These are phyloP conservation scores for Pythium dissotocum DNA, from an alignment of 352 stramenopile genomes.

Conservation along the genomic window DNA sequence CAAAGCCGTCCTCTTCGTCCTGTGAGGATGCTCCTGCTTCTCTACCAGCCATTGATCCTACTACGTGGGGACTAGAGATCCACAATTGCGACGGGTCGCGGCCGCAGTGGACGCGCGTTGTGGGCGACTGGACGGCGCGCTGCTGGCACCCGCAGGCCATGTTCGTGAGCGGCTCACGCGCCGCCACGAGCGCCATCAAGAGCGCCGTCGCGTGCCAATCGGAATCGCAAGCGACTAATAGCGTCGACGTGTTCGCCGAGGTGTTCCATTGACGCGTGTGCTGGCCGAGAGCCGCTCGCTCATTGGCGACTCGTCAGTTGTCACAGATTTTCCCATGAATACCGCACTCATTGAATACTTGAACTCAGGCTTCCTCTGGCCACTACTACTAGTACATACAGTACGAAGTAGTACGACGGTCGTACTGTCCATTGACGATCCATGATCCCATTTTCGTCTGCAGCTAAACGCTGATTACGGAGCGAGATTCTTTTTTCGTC, in stretches of 20 bases:
- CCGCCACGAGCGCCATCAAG: constrained; percentile 34
- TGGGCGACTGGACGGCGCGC: constrained; percentile 6
- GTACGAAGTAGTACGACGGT: not conserved
- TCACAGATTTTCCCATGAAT: not conserved
- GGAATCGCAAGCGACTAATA: not conserved
- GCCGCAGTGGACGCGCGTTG: constrained; percentile 16
- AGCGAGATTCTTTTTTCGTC: not conserved
- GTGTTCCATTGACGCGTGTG: constrained; percentile 24
- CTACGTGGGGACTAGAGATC: constrained; percentile 7
- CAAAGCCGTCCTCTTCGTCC: not conserved
- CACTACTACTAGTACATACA: too few relatives aligned
- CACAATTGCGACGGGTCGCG: constrained; percentile 1
- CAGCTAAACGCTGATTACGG: not conserved
- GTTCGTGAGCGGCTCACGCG: constrained; percentile 31
- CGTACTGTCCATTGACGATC: not conserved
- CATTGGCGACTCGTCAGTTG: not conserved
- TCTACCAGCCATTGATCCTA: not conserved
- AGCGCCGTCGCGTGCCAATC: constrained; percentile 12
- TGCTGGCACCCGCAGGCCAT: constrained; percentile 10
- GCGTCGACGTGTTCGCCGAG: constrained; percentile 36
- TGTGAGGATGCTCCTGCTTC: not conserved
- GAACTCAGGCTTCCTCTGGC: too few relatives aligned
- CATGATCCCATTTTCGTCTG: not conserved
- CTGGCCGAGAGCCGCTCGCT: not conserved
- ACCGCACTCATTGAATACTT: too few relatives aligned